Percentiles rank a stretch among this genome's conserved stretches.
These are phyloP conservation scores for Hypomontagnella submonticulosa DNA, from an alignment of 495 filamentous ascomycete species.

Conservation along the genomic window DNA sequence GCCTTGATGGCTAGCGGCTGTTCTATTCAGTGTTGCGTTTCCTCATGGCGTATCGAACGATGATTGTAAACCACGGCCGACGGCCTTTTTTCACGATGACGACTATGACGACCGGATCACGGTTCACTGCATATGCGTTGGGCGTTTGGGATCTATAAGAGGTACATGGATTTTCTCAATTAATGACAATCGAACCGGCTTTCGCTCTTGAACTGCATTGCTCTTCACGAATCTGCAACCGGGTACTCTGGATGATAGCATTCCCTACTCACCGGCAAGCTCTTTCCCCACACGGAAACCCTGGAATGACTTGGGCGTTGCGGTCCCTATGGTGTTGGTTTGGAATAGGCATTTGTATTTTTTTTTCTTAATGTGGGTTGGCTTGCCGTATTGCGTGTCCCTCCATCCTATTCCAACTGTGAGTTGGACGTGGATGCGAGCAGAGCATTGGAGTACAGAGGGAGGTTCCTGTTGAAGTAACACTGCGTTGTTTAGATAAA, in stretches of 20 bases:
- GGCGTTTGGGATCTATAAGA: constrained; percentile 46
- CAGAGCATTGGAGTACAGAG: constrained; percentile 37
- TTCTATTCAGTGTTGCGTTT: constrained; percentile 28
- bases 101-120: constrained; percentile 47
- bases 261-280: constrained; percentile 4
- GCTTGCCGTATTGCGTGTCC: constrained; percentile 11
- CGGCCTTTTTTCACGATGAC: constrained; percentile 45
- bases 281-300: constrained; percentile 10
- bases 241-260: constrained; percentile 2
- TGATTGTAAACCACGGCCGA: constrained; percentile 28
- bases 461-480: constrained; percentile 26
- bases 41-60: constrained; percentile 38
- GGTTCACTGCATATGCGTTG: constrained; percentile 46
- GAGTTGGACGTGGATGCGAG: constrained; percentile 25
- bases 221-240: too few species aligned
- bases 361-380: constrained; percentile 34
- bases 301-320: constrained; percentile 38
- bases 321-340: constrained; percentile 19
- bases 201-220: constrained; percentile 12
- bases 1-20: constrained; percentile 20
- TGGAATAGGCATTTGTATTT: constrained; percentile 32
- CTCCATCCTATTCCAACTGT: constrained; percentile 3
- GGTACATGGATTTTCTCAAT: constrained; percentile 32
- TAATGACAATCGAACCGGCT: constrained; percentile 21
- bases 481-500: constrained; percentile 31